Evolutionary conservation across 345 rosid genomes (phyloP), one percentile per base, ranked within the genome.

Genomic region (Lepidium aucheri): DNA sequence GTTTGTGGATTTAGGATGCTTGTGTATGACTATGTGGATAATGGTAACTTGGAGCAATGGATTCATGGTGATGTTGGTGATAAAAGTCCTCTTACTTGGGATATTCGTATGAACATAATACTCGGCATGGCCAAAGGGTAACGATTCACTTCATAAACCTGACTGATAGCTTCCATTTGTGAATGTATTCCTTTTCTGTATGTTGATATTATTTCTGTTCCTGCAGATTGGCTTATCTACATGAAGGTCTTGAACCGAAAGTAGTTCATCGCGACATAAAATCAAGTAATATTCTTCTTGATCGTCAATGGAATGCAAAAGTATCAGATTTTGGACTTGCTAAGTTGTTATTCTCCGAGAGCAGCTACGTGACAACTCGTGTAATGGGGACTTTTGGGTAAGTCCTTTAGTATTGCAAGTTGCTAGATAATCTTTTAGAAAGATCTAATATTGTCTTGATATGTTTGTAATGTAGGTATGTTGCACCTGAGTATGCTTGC

Each of bases 301-400:
- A 93, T 79, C 83, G 81, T 54, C 96, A 85, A 20, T 93, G 97
- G 98, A 81, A 87, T 60, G 41, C 97, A 11, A 93, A 86, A 78
- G 93, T 93, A 39, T 93, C 98, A 9, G 98, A 93, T 84, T 93
- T 93, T 68, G 97, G 98, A 33, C 98, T 93, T 6, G 98, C 98
- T 49, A 93, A 93, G 80, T 87, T 93, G 61, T 64, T 93, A 40
- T 82, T 86, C 64, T 85, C 97, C 0, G 97, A 92, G 63, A 84
- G 78, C 54, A 89, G 89, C 65, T 83, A 92, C 41, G 96, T 89
- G 56, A 89, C 96, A 56, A 92, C 98, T 7, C 89, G 98, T 17
- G 96, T 92, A 59, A 92, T 92, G 98, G 98, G 98, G 57, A 92
- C 96, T 38, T 92, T 92, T 34, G 98, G 96, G 98, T 89, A 39